These are phyloP conservation scores for Pseudonectria buxi DNA, from an alignment of 2,329 filamentous ascomycete genomes.

Conservation along the genomic window DNA sequence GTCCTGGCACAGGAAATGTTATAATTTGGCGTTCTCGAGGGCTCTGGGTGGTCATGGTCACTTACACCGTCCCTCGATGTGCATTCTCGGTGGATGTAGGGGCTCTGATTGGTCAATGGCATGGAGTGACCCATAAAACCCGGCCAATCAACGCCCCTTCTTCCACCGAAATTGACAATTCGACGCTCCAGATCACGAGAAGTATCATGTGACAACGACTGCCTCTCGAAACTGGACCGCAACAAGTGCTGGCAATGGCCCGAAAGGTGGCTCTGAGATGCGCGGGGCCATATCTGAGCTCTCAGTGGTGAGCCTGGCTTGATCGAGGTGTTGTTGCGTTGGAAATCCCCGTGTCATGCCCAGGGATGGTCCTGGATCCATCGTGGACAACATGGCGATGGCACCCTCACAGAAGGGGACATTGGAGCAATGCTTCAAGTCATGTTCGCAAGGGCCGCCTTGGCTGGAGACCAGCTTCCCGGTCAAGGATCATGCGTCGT, in stretches of 20 bases:
- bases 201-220: constrained; percentile 14
- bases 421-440: not conserved
- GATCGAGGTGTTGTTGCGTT: constrained; percentile 6
- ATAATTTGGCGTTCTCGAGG: constrained; percentile 33
- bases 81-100: constrained; percentile 26
- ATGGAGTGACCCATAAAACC: constrained; percentile 7
- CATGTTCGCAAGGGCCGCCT: constrained; percentile 7
- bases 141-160: constrained; percentile 24
- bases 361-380: constrained; percentile 9
- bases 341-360: constrained; percentile 7
- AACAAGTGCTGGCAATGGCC: constrained; percentile 7
- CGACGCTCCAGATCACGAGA: constrained; percentile 9
- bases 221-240: constrained; percentile 6
- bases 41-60: constrained; percentile 28
- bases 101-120: constrained; percentile 14
- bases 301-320: constrained; percentile 9
- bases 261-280: constrained; percentile 7
- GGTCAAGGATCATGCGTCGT: constrained; percentile 21
- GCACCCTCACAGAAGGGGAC: no score
- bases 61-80: constrained; percentile 32
- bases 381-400: constrained; percentile 1
- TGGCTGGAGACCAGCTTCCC: constrained; percentile 18
- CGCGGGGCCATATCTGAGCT: constrained; percentile 6
- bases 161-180: constrained; percentile 26
- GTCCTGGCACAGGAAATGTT: constrained; percentile 32